phyloP scores from a whole-genome alignment of 116 monocot genomes.

The Trichopus zeylanicus region DNA sequence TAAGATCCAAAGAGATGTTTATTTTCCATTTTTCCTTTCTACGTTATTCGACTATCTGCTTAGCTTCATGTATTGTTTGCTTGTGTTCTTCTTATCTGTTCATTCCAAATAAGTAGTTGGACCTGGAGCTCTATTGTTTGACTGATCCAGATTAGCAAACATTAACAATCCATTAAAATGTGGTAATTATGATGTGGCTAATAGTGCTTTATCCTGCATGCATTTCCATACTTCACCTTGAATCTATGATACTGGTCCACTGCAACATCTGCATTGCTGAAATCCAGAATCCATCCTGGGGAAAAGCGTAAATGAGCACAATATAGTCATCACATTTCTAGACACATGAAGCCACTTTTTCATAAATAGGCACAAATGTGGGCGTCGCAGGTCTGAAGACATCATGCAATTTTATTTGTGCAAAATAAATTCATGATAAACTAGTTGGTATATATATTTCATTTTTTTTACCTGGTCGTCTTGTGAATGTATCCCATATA shows the following conservation, averaged over 20 bases:
- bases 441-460: background rate
- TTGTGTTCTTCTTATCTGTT: too few species aligned
- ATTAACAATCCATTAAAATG: background rate
- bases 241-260: slow-evolving; percentile 75
- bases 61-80: too few species aligned
- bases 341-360: too few species aligned
- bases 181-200: background rate
- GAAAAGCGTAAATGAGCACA: too few species aligned
- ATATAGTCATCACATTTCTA: too few species aligned
- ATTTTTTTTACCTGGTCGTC: slow-evolving; percentile 32
- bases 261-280: slow-evolving; percentile 67
- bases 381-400: too few species aligned
- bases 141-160: background rate
- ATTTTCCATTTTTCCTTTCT: too few species aligned
- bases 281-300: slow-evolving; percentile 58
- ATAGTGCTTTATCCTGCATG: background rate
- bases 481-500: slow-evolving; percentile 68
- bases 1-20: too few species aligned
- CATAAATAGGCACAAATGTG: too few species aligned
- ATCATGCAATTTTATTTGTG: background rate
- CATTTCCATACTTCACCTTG: slow-evolving; percentile 23
- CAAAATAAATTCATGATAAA: background rate
- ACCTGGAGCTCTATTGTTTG: too few species aligned
- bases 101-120: too few species aligned
- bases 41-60: too few species aligned